Evolutionary conservation across 164 flowering plant genomes (phyloP), one percentile per base, ranked within the genome.

Genomic region (Vitis cinerea): DNA sequence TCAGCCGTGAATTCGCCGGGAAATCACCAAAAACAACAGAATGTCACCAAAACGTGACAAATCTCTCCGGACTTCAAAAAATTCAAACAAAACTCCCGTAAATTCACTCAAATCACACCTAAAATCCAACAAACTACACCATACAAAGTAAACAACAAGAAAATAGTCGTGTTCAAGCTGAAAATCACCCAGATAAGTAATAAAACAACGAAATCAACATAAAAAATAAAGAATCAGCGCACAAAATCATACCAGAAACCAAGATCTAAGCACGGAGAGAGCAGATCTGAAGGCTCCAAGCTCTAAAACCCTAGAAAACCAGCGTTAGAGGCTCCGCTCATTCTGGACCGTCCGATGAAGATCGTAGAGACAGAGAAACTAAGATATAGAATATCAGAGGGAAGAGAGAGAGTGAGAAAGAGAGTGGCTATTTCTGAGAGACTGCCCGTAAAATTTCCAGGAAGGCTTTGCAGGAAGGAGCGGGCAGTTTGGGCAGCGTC

Each of bases 341-440:
- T 81, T 66, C 48, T 73, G 64, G 64, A 68, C 86, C 84, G 81
- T 83, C 70, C 69, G 84, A 83, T 83, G 58, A 47, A 51, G 74
- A 66, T 74, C 72, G 66, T 49, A 59, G 69, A 71, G 69, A 67
- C 63, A 17, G 59, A 68, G 64, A 27, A 9, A 29, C 52, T 23
- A 61, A 50, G 54, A 67, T 67, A 67, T 59, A 64, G 63, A 61
- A 51, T 37, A 61, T 63, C 62, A 48, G 54, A 51, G 58, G 13
- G 49, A 49, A 54, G 59, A 19, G 62, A 9, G 72, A 31, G 12
- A 47, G 27, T 23, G 27, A 23, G 27, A 23, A 23, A 14, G 16
- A 7, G 61, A 37, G 64, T 61, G 27, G 53, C 58, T 44, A 55
- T 50, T 49, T 53, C 78, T 61, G 80, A 72, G 61, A 68, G 75